A percentile compares a stretch with the other conserved stretches of the same genome.
These are phyloP conservation scores for Chlamydomonas reinhardtii DNA, from an alignment of 163 green algal species.

Conservation along the genomic window DNA sequence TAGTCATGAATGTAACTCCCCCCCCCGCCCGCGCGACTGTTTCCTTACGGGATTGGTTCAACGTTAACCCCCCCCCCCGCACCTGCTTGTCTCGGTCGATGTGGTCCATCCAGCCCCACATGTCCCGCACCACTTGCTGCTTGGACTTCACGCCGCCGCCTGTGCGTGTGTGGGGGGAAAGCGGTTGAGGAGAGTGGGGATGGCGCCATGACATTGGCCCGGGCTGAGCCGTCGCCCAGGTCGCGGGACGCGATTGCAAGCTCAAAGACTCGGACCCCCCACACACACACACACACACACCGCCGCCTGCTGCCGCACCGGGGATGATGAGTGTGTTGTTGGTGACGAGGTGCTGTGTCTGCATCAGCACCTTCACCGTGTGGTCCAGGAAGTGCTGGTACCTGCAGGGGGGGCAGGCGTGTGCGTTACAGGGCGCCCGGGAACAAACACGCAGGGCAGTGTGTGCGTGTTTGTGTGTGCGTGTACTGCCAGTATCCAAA, in stretches of 20 bases:
- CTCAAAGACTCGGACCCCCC: too few species aligned
- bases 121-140: not conserved
- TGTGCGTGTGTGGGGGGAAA: not conserved
- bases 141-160: not conserved
- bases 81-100: not conserved
- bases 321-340: not conserved
- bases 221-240: too few species aligned
- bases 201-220: too few species aligned
- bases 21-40: too few species aligned
- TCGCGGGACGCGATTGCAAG: too few species aligned
- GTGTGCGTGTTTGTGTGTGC: too few species aligned
- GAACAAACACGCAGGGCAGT: too few species aligned
- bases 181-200: not conserved
- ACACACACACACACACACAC: not conserved
- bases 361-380: constrained; percentile 32
- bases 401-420: not conserved
- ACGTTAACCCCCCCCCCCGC: too few species aligned
- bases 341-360: constrained; percentile 27
- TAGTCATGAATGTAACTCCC: too few species aligned
- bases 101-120: constrained; percentile 40
- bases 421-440: not conserved
- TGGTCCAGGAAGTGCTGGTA: constrained; percentile 47
- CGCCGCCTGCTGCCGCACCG: not conserved
- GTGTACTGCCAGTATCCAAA: too few species aligned
- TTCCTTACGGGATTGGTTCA: too few species aligned